Evolutionary conservation across 352 stramenopile species (phyloP).

Genomic region (Pythium folliculosum): DNA sequence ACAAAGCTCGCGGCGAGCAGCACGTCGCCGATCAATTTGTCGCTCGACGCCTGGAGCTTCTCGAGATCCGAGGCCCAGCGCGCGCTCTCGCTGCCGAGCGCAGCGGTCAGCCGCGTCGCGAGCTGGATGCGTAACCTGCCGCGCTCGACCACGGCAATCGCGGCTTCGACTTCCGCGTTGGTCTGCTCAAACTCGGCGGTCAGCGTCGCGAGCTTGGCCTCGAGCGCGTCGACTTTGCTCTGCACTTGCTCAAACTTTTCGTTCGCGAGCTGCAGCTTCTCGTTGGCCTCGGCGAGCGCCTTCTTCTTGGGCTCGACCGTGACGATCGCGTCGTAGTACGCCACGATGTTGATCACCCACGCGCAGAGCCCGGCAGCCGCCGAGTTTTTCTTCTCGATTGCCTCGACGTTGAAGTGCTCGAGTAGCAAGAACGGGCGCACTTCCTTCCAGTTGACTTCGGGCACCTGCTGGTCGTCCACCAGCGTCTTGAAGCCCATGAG

Average conservation of each 20-base stretch:
- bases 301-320: constrained; percentile 93
- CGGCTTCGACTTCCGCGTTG: constrained; percentile 89
- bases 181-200: constrained; percentile 87
- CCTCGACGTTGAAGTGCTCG: constrained; percentile 80
- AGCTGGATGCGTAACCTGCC: constrained; percentile 91
- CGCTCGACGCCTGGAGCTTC: constrained; percentile 65
- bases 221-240: constrained; percentile 85
- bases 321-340: constrained; percentile 95
- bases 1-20: constrained; percentile 92
- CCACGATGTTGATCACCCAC: constrained; percentile 91
- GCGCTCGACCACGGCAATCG: constrained; percentile 82
- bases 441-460: constrained; percentile 83
- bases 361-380: constrained; percentile 73
- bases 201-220: constrained; percentile 80
- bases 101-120: constrained; percentile 88
- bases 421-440: constrained; percentile 78
- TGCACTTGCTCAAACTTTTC: constrained; percentile 87
- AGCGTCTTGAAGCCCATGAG: constrained; percentile 82
- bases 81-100: constrained; percentile 93
- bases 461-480: constrained; percentile 66
- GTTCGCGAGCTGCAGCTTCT: constrained; percentile 86
- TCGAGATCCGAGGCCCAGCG: constrained; percentile 88
- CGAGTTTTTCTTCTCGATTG: constrained; percentile 86
- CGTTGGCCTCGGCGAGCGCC: constrained; percentile 71
- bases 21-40: constrained; percentile 89